Conservation (phyloP, 768 basidiomycete species). For the Suillus plorans region DNA sequence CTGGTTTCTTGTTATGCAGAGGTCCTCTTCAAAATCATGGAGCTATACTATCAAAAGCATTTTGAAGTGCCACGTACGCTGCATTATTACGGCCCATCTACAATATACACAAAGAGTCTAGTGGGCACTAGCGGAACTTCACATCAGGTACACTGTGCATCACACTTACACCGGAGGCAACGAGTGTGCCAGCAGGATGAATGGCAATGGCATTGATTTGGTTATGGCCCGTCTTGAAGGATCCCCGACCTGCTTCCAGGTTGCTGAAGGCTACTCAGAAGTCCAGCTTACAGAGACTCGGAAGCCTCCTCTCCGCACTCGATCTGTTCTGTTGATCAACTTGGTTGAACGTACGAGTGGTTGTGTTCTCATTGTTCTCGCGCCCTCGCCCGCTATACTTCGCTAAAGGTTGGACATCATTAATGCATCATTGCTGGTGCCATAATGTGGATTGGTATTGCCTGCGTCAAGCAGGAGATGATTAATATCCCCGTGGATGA, state of each 20-base stretch:
- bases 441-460: neutral
- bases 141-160: neutral
- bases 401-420: too few relatives aligned
- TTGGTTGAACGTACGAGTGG: too few relatives aligned
- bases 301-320: conserved; percentile 43
- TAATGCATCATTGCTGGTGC: neutral
- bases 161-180: conserved; percentile 25
- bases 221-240: too few relatives aligned
- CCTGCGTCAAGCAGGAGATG: neutral
- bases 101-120: neutral
- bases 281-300: conserved; percentile 39
- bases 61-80: conserved; percentile 37
- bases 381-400: too few relatives aligned
- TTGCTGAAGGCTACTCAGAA: conserved; percentile 36
- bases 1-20: conserved; percentile 56
- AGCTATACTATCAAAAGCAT: neutral
- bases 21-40: conserved; percentile 65
- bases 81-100: conserved; percentile 71
- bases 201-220: too few relatives aligned
- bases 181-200: too few relatives aligned
- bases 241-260: too few relatives aligned
- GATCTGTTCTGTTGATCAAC: conserved; percentile 25
- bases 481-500: neutral
- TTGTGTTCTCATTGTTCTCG: too few relatives aligned
- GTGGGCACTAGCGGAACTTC: neutral